Percentiles rank a stretch among this genome's conserved stretches.
These are phyloP conservation scores for Cercophora samala DNA, from an alignment of 495 filamentous ascomycete species.

Conservation along the genomic window DNA sequence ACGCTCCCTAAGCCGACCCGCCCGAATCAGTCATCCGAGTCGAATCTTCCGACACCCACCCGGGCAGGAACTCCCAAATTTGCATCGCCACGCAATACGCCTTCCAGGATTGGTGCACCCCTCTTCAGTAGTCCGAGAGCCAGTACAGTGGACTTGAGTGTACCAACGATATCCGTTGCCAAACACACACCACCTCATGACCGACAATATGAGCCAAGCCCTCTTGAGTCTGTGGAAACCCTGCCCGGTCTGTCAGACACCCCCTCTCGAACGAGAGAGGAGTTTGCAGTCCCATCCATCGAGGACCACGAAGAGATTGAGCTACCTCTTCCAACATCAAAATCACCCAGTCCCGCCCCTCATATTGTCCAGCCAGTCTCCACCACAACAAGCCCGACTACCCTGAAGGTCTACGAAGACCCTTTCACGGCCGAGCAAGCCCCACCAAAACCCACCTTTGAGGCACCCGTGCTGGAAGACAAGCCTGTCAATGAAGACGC, in stretches of 20 bases:
- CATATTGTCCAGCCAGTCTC: constrained; percentile 21
- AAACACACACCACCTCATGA: neutral
- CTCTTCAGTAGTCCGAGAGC: constrained; percentile 1
- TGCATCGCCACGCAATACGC: constrained; percentile 39
- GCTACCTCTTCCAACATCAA: constrained; percentile 1
- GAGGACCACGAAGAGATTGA: neutral
- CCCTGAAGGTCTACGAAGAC: constrained; percentile 58
- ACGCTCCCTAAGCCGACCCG: constrained; percentile 38
- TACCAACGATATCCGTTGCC: constrained; percentile 12
- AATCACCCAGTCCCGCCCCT: constrained; percentile 13
- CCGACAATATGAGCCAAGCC: constrained; percentile 11
- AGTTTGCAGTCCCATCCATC: constrained; percentile 13
- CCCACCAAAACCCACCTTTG: constrained; percentile 40
- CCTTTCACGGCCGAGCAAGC: constrained; percentile 50
- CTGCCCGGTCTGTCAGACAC: constrained; percentile 48
- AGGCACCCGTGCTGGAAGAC: constrained; percentile 49
- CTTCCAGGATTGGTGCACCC: constrained; percentile 29
- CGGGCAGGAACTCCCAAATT: constrained; percentile 30
- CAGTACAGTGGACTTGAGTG: constrained; percentile 4
- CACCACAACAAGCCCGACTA: constrained; percentile 32
- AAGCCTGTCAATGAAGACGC: constrained; percentile 54
- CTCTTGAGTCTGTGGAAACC: constrained; percentile 47
- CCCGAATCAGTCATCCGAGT: constrained; percentile 45
- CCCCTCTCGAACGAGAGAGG: constrained; percentile 21
- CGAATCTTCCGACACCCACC: constrained; percentile 38